A percentile compares a stretch with the other conserved stretches of the same genome.
Conservation (phyloP, 2,329 filamentous ascomycete species). For the Neopestalotiopsis rosae region DNA sequence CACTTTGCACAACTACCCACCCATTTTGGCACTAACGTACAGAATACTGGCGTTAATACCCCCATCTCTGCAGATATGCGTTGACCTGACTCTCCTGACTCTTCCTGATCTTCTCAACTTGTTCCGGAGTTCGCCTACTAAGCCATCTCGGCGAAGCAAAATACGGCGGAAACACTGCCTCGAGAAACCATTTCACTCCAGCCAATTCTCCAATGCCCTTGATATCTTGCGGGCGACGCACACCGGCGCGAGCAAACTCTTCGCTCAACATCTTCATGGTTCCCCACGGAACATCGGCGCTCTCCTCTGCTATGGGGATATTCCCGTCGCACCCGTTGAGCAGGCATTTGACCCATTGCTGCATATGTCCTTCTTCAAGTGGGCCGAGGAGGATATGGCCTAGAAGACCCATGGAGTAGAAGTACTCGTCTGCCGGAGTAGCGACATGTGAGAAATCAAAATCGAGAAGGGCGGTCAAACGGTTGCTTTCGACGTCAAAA, state of each 20-base stretch:
- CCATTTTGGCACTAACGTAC: too few species aligned
- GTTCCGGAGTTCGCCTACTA: not conserved
- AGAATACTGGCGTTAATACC: not conserved
- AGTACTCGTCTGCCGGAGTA: slow-evolving; percentile 9
- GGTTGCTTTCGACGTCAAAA: not conserved
- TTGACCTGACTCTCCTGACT: not conserved
- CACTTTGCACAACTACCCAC: too few species aligned
- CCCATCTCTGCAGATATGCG: not conserved
- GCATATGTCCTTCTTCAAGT: not conserved
- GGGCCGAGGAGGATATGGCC: not conserved
- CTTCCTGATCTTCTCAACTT: not conserved
- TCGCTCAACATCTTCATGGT: not conserved
- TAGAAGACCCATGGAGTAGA: slow-evolving; percentile 3
- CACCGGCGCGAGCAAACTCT: not conserved
- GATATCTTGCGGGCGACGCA: not conserved
- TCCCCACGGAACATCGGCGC: not conserved
- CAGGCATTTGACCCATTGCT: not conserved
- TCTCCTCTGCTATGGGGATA: not conserved
- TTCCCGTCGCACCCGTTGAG: not conserved
- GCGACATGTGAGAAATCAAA: slow-evolving; percentile 10
- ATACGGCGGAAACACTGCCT: not conserved
- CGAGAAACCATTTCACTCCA: not conserved
- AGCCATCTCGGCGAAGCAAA: not conserved
- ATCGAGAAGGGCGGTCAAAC: not conserved
- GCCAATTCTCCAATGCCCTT: not conserved